A percentile compares a stretch with the other conserved stretches of the same genome.
These are phyloP conservation scores for Rheum nobile DNA, from an alignment of 148 eudicot genomes.

Conservation along the genomic window DNA sequence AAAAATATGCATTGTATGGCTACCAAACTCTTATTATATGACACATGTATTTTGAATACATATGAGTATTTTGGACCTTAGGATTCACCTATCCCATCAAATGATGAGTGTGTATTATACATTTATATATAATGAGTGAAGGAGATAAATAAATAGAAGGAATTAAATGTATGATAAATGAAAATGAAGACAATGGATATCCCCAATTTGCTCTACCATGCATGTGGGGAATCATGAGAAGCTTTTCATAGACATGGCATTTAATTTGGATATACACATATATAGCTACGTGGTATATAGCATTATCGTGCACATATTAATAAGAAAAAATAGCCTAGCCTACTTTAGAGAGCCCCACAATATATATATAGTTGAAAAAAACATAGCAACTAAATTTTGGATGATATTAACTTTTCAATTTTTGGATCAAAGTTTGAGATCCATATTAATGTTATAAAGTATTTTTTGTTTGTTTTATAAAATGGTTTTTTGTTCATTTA, in stretches of 20 bases:
- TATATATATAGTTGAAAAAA: no score
- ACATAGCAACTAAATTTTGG: no score
- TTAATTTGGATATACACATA: neutral
- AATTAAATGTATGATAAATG: neutral
- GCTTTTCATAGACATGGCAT: neutral
- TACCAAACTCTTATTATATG: neutral
- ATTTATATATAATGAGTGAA: neutral
- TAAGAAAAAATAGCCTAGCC: neutral
- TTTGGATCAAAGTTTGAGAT: no score
- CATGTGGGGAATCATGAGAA: neutral
- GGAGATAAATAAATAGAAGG: neutral
- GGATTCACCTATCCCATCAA: neutral
- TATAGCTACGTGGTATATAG: no score
- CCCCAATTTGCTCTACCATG: neutral
- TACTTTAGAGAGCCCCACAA: neutral
- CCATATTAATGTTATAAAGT: no score
- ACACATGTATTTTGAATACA: neutral
- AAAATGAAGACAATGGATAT: neutral
- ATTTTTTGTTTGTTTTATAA: no score
- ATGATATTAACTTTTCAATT: no score
- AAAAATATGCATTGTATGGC: neutral
- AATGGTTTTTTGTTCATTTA: no score
- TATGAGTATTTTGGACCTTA: neutral
- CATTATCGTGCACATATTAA: neutral
- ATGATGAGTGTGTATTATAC: neutral